These are phyloP conservation scores for Papilionanthe hybrid DNA, from an alignment of 116 monocot species.

Conservation along the genomic window DNA sequence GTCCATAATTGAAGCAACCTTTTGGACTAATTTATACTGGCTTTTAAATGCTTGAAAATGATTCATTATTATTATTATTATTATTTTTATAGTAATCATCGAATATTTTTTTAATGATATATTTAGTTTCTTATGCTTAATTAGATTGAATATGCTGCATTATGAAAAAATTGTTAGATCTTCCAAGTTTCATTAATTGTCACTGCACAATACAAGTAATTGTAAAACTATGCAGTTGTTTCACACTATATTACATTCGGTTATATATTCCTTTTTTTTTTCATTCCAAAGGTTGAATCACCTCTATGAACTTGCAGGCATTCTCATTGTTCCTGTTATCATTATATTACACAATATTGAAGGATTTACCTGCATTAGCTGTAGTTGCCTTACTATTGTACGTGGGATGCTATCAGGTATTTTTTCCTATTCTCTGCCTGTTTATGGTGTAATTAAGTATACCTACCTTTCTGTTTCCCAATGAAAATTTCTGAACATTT, in stretches of 20 bases:
- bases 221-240: background rate
- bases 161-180: background rate
- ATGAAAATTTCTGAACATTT: background rate
- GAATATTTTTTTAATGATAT: background rate
- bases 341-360: slow-evolving; percentile 69
- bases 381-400: slow-evolving; percentile 77
- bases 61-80: background rate
- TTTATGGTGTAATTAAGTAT: background rate
- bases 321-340: slow-evolving; percentile 78
- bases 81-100: background rate
- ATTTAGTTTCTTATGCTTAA: background rate
- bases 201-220: background rate
- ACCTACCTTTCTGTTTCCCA: background rate
- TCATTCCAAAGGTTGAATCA: background rate
- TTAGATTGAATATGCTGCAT: background rate
- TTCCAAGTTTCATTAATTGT: background rate
- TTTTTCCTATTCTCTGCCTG: background rate
- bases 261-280: background rate
- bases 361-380: slow-evolving; percentile 53
- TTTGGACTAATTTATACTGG: background rate
- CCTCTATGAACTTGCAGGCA: slow-evolving; percentile 39
- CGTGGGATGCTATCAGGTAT: slow-evolving; percentile 94
- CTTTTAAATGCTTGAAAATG: background rate
- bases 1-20: background rate
- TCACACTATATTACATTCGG: background rate